These are phyloP conservation scores for Boletus speciosus DNA, from an alignment of 768 basidiomycete species.

Conservation along the genomic window DNA sequence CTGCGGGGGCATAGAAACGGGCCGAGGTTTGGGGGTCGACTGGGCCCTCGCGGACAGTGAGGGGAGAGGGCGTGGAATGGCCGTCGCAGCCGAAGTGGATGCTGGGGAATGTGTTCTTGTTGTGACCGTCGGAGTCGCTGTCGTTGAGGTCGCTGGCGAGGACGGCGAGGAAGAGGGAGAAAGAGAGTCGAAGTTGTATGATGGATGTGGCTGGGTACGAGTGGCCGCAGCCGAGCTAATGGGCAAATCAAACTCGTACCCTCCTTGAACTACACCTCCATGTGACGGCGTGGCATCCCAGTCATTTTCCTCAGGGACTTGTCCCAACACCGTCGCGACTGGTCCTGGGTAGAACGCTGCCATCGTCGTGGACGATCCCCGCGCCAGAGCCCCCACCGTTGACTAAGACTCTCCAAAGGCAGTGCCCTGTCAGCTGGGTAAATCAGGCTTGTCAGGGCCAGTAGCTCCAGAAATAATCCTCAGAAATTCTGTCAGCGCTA, in stretches of 20 bases:
- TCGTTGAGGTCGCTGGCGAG: constrained; percentile 5
- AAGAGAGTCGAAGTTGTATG: constrained; percentile 7
- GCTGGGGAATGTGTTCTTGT: constrained; percentile 3
- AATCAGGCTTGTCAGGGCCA: constrained; percentile 16
- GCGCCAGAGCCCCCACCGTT: constrained; percentile 6
- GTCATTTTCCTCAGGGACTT: constrained; percentile 48
- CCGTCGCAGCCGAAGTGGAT: constrained; percentile 22
- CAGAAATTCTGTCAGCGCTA: neutral
- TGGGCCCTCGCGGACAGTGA: constrained; percentile 20
- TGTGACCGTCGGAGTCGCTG: constrained; percentile 12
- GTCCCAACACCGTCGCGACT: constrained; percentile 43
- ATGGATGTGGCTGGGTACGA: constrained; percentile 23
- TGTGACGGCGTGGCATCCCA: constrained; percentile 47
- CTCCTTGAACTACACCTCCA: constrained; percentile 46
- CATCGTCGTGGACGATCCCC: constrained; percentile 24
- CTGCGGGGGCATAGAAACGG: constrained; percentile 76
- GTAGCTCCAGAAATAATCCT: neutral
- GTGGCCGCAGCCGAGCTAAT: constrained; percentile 30
- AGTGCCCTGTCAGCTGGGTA: constrained; percentile 18
- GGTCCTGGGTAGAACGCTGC: constrained; percentile 45
- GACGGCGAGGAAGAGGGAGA: constrained; percentile 12
- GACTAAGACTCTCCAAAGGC: constrained; percentile 19
- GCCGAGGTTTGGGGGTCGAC: constrained; percentile 45
- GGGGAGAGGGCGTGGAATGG: constrained; percentile 34
- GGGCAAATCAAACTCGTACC: constrained; percentile 66